Evolutionary conservation across 139 green algal species (phyloP), one percentile per base, ranked within the genome.

Genomic region (Chlamydomonas sphaeroides): DNA sequence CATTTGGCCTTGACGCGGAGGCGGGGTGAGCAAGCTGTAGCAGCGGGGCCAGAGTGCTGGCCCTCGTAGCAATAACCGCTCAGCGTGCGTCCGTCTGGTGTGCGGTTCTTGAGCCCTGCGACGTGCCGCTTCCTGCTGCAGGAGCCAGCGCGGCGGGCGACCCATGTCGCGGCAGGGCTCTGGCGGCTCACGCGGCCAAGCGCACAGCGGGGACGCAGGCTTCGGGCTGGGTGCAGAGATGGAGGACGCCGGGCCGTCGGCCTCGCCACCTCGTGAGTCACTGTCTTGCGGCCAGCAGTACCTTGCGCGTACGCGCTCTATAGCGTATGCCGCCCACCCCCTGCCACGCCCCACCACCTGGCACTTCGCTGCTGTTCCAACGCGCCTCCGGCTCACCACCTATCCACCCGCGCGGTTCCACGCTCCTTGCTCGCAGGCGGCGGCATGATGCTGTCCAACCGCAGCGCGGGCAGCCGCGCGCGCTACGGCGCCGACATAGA

Each of bases 401-500:
- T 10, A 51, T 14, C 10, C 45, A 51, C 18, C 21, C 49, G 2
- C 21, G 25, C 49, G 25, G 18, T 26, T 56, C 49, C 2, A 2
- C 5, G 21, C 49, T 23, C 49, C 2, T 56, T 20, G 4, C 53
- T 26, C 53, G 53, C 26, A 25, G 74, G 35, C 39, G 74, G 42
- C 11, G 45, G 33, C 62, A 82, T 82, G 75, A 82, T 82, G 26
- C 61, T 82, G 75, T 17, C 18, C 2, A 32, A 42, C 0, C 61
- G 74, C 72, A 68, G 28, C 42, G 42, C 8, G 62, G 65, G 39
- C 62, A n/a, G 59, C n/a, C 61, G 75, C 26, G 0, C 36, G 5
- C 61, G 75, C 42, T 82, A 82, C 75, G 59, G 30, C 59, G 42
- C 75, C 8, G 75, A 82, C 42, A 63, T 42, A 20, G 56, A 82